Base-by-base conservation (phyloP, 352 stramenopile genomes). In the Poterioochromonas sp. region DNA sequence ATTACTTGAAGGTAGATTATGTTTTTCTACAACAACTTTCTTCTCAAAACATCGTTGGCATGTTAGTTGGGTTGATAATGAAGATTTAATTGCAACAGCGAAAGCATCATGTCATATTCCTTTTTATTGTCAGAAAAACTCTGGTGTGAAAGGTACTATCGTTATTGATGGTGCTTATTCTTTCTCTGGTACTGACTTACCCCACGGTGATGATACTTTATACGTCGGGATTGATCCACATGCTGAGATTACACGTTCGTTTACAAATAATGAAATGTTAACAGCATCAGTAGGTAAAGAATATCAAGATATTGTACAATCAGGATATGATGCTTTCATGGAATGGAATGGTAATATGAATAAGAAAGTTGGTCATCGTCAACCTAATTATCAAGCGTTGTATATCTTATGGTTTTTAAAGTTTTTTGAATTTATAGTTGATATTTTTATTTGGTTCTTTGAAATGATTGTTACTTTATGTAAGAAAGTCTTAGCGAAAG, bases 181-280 rank as follows among this genome's bases (percentile, higher is more conserved):
- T 8, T 76, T 76, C 39, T 5, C 43, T 12, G 69, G 69, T 3
- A 40, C 2, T 26, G 49, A 76, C 39, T 29, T 76, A 29, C 69
- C 69, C 2, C 69, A 76, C 32, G 69, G 69, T 26, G 39, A 76
- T 35, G 3, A 53, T 20, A 76, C 69, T 5, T 29, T 76, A 18
- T 76, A 64, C 32, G 69, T 76, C 0, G 69, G 69, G 5, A 76
- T 76, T 29, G 69, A 76, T 43, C 69, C 69, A 26, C 15, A 63
- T 43, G 69, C 69, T 32, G 69, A 76, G 39, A 68, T 76, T 8
- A 76, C 69, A 43, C 69, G 69, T 29, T 68, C 69, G 15, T 60
- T 65, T 37, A 35, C 39, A 5, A 76, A 76, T 35, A 1, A 11
- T 8, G 40, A 76, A 35, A 76, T 76, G 69, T 37, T 76, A 5